These are phyloP conservation scores for Gautieria morchelliformis DNA, from an alignment of 768 basidiomycete genomes.

Conservation along the genomic window DNA sequence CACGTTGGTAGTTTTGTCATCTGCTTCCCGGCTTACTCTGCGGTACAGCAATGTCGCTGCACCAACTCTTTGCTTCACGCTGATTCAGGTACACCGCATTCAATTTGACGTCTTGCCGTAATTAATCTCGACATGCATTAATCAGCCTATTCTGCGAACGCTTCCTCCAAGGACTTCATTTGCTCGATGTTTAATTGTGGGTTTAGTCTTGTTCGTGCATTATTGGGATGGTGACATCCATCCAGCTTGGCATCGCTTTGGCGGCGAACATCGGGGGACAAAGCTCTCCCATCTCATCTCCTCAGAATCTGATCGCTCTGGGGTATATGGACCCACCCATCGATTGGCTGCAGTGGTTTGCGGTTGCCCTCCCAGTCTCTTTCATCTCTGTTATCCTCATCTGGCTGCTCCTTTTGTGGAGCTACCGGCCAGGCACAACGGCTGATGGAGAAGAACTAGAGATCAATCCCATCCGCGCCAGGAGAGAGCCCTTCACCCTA, in stretches of 20 bases:
- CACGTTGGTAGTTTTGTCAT: constrained; percentile 19
- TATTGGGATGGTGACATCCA: constrained; percentile 6
- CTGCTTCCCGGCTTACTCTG: neutral
- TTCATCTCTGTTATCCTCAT: constrained; percentile 78
- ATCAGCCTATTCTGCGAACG: constrained; percentile 85
- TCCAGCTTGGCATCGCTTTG: constrained; percentile 89
- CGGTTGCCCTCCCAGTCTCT: constrained; percentile 87
- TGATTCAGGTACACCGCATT: constrained; percentile 64
- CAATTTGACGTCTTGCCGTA: neutral
- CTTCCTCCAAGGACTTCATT: constrained; percentile 81
- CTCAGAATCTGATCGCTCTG: constrained; percentile 93
- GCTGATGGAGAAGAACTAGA: constrained; percentile 71
- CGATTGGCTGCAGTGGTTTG: constrained; percentile 91
- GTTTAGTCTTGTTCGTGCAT: constrained; percentile 20
- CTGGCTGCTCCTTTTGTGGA: constrained; percentile 80
- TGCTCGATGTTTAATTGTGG: constrained; percentile 83
- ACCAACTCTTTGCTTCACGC: constrained; percentile 90
- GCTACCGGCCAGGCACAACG: constrained; percentile 65
- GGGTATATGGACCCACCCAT: constrained; percentile 76
- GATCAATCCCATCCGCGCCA: constrained; percentile 78
- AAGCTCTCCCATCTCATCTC: constrained; percentile 94
- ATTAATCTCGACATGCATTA: neutral
- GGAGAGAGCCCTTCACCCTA: constrained; percentile 66
- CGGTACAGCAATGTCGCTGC: constrained; percentile 83
- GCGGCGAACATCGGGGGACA: constrained; percentile 98